Evolutionary conservation across 164 flowering plant genomes (phyloP).

Genomic region (Dillenia turbinata): DNA sequence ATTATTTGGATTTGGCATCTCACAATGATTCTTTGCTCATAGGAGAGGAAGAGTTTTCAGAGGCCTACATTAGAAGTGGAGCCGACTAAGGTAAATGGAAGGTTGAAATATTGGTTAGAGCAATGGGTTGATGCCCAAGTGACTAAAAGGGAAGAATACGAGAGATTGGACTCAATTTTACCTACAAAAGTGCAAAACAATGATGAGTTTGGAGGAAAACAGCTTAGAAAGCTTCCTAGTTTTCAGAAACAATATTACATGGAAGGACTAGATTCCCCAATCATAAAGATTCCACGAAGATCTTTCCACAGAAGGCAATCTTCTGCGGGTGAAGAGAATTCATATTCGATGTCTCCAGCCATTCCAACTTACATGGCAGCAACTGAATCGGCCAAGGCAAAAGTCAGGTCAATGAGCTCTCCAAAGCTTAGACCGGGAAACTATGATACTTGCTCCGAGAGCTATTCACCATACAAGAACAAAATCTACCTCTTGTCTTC

Average conservation of each 20-base stretch:
- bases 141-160: constrained; percentile 33
- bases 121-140: constrained; percentile 64
- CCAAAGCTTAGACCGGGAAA: constrained; percentile 30
- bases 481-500: constrained; percentile 21
- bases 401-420: constrained; percentile 33
- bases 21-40: neutral
- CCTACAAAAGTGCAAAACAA: constrained; percentile 15
- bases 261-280: constrained; percentile 27
- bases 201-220: constrained; percentile 20
- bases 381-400: constrained; percentile 44
- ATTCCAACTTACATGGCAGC: constrained; percentile 50
- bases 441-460: constrained; percentile 23
- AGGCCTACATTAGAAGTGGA: constrained; percentile 42
- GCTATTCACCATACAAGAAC: constrained; percentile 35
- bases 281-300: constrained; percentile 21
- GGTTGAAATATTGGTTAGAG: constrained; percentile 61
- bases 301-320: constrained; percentile 28
- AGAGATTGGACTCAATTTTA: constrained; percentile 24
- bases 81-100: constrained; percentile 26
- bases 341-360: constrained; percentile 15
- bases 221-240: constrained; percentile 9
- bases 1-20: neutral
- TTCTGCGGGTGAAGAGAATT: constrained; percentile 22
- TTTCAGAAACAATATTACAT: constrained; percentile 13
- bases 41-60: constrained; percentile 29